Evolutionary conservation across 805 yeast species (phyloP), one percentile per base, ranked within the genome.

Genomic region (Saccharomycopsis oosterbeekiorum): DNA sequence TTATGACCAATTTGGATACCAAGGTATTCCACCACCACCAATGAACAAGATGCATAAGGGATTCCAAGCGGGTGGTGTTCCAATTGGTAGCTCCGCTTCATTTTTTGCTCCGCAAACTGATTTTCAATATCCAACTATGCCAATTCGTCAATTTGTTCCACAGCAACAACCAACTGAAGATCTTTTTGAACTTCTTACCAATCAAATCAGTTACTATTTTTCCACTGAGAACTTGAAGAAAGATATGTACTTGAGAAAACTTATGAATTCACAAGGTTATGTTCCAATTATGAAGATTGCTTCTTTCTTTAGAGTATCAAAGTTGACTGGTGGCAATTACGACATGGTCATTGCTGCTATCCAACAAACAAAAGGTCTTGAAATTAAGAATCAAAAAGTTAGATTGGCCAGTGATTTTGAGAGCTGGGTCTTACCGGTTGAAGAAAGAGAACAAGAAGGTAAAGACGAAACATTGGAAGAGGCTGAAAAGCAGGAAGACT

Each of bases 151-250:
- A 29, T 50, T 36, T 34, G 55, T 26, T 29, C 43, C 21, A 12
- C 55, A 34, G 9, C 42, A n/a, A 42, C 53, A 47, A 47, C 53
- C 53, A 47, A 34, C 39, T 24, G 61, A 55, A 11, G 54, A 50
- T 34, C 61, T 37, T 37, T 24, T 62, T 29, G 26, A 50, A 15
- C 58, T 61, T 19, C 57, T 61, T 24, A 70, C 80, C 5, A 73
- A 71, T 72, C 98, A 92, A 77, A 78, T 93, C 59, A 94, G 89
- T 70, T 94, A 94, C 78, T 94, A 94, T 74, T 88, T 94, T 75
- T 85, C 96, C 39, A 78, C 85, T 58, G 96, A 90, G 68, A 94
- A 94, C 74, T 79, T 94, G 74, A 78, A 86, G 67, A 88, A 90
- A 74, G 99, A 94, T 74, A 76, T 86, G 59, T 94, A 75, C 70